Base-by-base conservation (phyloP, 257 asterid species). In the Lavandula angustifolia region DNA sequence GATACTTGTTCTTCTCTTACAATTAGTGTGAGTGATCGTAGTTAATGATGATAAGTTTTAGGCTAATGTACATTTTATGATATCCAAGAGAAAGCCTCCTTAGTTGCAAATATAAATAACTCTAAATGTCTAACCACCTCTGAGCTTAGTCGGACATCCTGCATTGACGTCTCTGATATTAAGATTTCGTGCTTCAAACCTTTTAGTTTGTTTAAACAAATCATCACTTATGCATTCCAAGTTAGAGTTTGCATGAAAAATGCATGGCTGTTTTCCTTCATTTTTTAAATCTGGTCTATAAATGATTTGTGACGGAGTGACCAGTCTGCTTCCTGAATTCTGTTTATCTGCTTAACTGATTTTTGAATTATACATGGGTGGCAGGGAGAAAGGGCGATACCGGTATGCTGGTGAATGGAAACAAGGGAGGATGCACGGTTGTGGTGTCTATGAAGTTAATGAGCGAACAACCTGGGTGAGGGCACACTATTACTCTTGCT, bases 401-500 rank as follows among this genome's bases (percentile, higher is more conserved):
- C 74, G 91, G 33, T 94, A 94, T 73, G 91, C 99, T 40, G 99
- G 99, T 52, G 92, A 94, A 62, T 94, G 99, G 99, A 94, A 94
- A 84, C 99, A 87, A 55, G 99, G 95, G 67, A 90, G 97, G 82
- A 81, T 87, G 91, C 99, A 94, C 62, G 99, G 99, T 9, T 94
- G 97, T 77, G 99, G 99, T 72, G 88, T 90, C 27, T 94, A 90
- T 73, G 87, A 89, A 83, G 86, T 87, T 79, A 94, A 94, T 60
- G 99, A 94, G 71, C 88, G 83, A 60, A 69, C 85, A 44, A 73
- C 76, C 63, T 94, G 13, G 67, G 99, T 94, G 80, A 79, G 95
- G 62, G 63, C 54, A 60, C 60, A 47, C 59, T 68, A 38, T 57
- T 54, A 9, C 38, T 71, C 47, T 68, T 63, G 53, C 54, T 67